Evolutionary conservation across 148 eudicot species (phyloP).

Genomic region (Chenopodium formosanum): DNA sequence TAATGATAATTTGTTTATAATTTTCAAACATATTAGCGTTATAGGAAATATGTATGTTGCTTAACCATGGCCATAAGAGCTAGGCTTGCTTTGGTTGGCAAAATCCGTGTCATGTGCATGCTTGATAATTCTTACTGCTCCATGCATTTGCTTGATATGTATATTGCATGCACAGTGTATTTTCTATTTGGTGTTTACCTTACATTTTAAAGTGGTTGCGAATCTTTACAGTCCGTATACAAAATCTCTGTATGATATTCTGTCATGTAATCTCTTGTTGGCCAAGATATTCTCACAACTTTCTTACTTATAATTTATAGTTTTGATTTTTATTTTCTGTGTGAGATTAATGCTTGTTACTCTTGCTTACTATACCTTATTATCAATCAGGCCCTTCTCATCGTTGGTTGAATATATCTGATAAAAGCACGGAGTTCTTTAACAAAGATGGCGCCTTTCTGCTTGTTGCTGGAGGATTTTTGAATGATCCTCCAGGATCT

Average conservation of each 20-base stretch:
- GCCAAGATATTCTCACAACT: neutral
- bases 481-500: slow-evolving; percentile 34
- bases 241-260: neutral
- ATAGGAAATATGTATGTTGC: neutral
- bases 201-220: neutral
- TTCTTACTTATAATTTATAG: neutral
- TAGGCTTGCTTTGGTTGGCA: neutral
- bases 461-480: slow-evolving; percentile 55
- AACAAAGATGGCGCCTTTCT: slow-evolving; percentile 49
- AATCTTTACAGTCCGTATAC: neutral
- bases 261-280: neutral
- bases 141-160: neutral
- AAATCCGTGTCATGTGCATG: no score
- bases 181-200: neutral
- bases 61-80: neutral
- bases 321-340: neutral
- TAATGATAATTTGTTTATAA: neutral
- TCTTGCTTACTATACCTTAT: slow-evolving; percentile 5
- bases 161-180: neutral
- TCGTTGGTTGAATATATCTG: slow-evolving; percentile 65
- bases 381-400: slow-evolving; percentile 62
- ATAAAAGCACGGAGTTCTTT: slow-evolving; percentile 31
- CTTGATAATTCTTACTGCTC: neutral
- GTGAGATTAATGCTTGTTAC: neutral
- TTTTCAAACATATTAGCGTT: neutral